phyloP scores from a whole-genome alignment of 73 alveolate species.

The Symbiodinium pilosum region DNA sequence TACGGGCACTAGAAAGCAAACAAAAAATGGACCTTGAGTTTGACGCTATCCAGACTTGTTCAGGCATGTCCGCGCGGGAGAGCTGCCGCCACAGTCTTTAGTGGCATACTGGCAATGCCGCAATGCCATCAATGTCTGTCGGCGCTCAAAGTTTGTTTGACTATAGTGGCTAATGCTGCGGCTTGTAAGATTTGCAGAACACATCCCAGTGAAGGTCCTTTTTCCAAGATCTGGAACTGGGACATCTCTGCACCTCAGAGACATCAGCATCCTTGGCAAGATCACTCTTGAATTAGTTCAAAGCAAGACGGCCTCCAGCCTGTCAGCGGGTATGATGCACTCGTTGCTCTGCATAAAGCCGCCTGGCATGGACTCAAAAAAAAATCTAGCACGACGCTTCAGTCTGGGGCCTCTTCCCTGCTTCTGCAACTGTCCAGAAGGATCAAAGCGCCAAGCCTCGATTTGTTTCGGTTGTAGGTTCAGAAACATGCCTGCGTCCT shows the following conservation, averaged over 20 bases:
- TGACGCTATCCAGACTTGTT: no score
- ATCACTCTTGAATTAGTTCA: no score
- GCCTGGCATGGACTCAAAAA: background rate
- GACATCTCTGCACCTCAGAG: background rate
- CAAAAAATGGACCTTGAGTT: background rate
- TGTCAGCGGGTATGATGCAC: slow-evolving; percentile 5
- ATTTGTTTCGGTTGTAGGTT: background rate
- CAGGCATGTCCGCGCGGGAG: no score
- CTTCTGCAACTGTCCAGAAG: slow-evolving; percentile 54
- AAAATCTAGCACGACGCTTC: no score
- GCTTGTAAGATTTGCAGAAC: no score
- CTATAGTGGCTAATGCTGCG: no score
- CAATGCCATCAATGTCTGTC: no score
- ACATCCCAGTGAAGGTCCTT: background rate
- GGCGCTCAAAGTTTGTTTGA: no score
- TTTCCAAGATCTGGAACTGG: background rate
- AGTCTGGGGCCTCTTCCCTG: slow-evolving; percentile 13
- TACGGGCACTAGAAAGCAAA: no score
- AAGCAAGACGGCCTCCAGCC: background rate
- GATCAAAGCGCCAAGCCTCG: slow-evolving; percentile 61
- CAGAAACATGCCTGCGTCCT: background rate
- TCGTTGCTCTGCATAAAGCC: slow-evolving; percentile 67
- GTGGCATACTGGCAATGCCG: no score
- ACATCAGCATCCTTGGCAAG: background rate
- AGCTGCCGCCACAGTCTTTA: no score